Conservation (phyloP, 495 filamentous ascomycete genomes). For the Daldinia concentrica region DNA sequence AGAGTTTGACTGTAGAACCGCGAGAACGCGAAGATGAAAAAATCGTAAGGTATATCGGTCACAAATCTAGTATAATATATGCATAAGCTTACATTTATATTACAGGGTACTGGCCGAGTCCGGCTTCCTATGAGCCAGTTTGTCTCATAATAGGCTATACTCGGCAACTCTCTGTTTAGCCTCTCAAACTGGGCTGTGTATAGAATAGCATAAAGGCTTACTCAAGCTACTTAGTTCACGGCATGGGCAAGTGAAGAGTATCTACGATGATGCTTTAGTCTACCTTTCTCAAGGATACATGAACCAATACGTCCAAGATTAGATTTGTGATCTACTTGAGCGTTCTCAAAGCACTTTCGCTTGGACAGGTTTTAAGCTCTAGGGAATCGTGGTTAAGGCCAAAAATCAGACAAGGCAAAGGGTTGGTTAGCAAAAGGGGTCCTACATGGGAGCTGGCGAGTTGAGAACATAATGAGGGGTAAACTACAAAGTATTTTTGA, state of each 20-base stretch:
- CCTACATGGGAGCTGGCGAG: not conserved
- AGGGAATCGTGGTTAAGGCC: slow-evolving; percentile 7
- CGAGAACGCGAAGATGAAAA: slow-evolving; percentile 94
- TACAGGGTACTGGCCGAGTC: slow-evolving; percentile 58
- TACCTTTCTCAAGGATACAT: not conserved
- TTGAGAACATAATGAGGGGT: not conserved
- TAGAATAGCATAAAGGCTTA: slow-evolving; percentile 15
- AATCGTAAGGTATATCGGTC: slow-evolving; percentile 64
- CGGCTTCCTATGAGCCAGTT: slow-evolving; percentile 54
- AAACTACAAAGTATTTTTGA: not conserved
- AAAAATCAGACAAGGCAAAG: not conserved
- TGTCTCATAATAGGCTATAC: slow-evolving; percentile 1
- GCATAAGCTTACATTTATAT: slow-evolving; percentile 1
- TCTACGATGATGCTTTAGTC: slow-evolving; percentile 4
- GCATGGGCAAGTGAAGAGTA: slow-evolving; percentile 4
- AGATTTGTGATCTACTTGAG: not conserved
- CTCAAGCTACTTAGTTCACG: slow-evolving; percentile 6
- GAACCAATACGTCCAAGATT: not conserved
- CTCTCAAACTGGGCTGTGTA: not conserved
- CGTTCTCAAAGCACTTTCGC: not conserved
- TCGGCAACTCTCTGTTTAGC: slow-evolving; percentile 9
- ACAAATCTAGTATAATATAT: not conserved
- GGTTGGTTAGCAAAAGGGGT: not conserved
- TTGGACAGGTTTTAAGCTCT: slow-evolving; percentile 2
- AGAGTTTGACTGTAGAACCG: slow-evolving; percentile 90